Evolutionary conservation across 164 flowering plant genomes (phyloP).

Genomic region (Buxus sempervirens): DNA sequence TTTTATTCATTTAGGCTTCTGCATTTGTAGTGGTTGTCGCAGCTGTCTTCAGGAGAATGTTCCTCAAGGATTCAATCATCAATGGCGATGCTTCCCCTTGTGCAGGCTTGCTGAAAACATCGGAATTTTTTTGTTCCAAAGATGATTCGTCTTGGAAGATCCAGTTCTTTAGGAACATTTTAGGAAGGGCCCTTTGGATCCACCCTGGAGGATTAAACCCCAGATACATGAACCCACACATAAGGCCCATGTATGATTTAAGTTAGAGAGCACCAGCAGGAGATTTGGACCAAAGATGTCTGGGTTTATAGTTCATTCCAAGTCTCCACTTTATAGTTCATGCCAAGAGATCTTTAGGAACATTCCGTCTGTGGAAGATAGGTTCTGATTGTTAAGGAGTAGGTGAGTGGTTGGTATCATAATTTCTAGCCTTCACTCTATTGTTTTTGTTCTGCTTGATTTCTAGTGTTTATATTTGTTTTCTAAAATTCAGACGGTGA

Average conservation of each 20-base stretch:
- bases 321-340: too few species aligned
- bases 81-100: slow-evolving; percentile 11
- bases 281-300: too few species aligned
- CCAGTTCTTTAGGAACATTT: too few species aligned
- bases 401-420: slow-evolving; percentile 34
- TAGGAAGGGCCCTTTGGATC: too few species aligned
- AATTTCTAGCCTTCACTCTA: neutral
- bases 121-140: neutral
- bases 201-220: too few species aligned
- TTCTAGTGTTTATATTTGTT: neutral
- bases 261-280: too few species aligned
- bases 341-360: slow-evolving; percentile 35
- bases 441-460: neutral
- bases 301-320: too few species aligned
- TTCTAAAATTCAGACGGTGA: too few species aligned
- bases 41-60: slow-evolving; percentile 38
- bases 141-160: slow-evolving; percentile 21
- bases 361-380: slow-evolving; percentile 45
- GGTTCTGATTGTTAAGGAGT: slow-evolving; percentile 41
- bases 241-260: too few species aligned
- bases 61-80: slow-evolving; percentile 31
- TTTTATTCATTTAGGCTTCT: slow-evolving; percentile 30
- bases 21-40: slow-evolving; percentile 29
- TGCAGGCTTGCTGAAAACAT: slow-evolving; percentile 18
- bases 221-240: too few species aligned